Conservation (phyloP, 441 rosid genomes). For the Aquilaria agallochum region DNA sequence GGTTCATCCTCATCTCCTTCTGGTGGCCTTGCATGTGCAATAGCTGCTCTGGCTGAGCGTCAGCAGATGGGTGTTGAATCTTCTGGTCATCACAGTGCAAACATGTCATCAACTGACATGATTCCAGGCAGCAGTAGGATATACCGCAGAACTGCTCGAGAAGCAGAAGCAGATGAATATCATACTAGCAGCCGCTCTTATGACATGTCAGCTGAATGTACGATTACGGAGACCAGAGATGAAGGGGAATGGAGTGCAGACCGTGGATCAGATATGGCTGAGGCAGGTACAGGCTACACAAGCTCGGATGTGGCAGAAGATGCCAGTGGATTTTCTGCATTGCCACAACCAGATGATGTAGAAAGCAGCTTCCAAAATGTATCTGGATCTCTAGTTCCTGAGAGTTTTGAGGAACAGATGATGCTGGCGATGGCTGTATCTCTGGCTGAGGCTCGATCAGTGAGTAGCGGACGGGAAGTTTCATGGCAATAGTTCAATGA, state of each 20-base stretch:
- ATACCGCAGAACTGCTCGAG: conserved; percentile 30
- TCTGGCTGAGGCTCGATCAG: conserved; percentile 73
- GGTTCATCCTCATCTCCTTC: conserved; percentile 76
- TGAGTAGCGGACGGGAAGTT: conserved; percentile 43
- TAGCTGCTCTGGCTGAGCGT: conserved; percentile 91
- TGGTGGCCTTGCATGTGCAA: conserved; percentile 80
- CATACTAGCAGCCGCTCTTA: conserved; percentile 25
- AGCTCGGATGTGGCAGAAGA: conserved; percentile 54
- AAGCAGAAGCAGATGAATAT: conserved; percentile 38
- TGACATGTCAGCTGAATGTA: conserved; percentile 23
- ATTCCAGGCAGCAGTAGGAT: conserved; percentile 33
- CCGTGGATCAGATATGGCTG: conserved; percentile 49
- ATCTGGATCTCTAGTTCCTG: conserved; percentile 56
- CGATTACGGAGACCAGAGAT: conserved; percentile 25
- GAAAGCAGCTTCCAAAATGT: conserved; percentile 33
- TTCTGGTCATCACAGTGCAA: conserved; percentile 28
- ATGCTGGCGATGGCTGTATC: conserved; percentile 96
- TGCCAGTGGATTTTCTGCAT: conserved; percentile 22
- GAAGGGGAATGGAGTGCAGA: conserved; percentile 53
- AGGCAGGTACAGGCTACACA: conserved; percentile 62
- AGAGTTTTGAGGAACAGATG: conserved; percentile 95
- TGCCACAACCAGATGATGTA: conserved; percentile 27
- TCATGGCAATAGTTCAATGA: conserved; percentile 60
- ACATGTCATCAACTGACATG: conserved; percentile 24
- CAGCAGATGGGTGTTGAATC: conserved; percentile 72